A percentile compares a stretch with the other conserved stretches of the same genome.
Conservation (phyloP, 306 rosid species). For the Vicia faba region DNA sequence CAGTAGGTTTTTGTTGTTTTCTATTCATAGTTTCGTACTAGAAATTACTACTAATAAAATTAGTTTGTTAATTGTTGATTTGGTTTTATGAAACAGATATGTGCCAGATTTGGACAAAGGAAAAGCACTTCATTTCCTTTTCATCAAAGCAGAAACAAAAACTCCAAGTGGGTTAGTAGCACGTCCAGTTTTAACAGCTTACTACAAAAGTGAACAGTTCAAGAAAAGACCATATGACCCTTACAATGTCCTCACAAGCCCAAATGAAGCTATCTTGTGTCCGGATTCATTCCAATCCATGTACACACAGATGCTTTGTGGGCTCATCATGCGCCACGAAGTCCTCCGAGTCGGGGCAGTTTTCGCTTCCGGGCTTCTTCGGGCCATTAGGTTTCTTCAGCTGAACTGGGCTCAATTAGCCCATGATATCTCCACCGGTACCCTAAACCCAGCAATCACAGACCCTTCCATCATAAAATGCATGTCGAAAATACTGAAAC, state of each 20-base stretch:
- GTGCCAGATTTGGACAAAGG: constrained; percentile 87
- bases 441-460: constrained; percentile 58
- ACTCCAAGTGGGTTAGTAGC: constrained; percentile 86
- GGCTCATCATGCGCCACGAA: constrained; percentile 71
- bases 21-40: background rate
- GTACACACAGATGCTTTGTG: constrained; percentile 95
- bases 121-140: constrained; percentile 77
- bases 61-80: background rate
- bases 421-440: constrained; percentile 65
- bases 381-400: constrained; percentile 87
- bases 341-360: constrained; percentile 89
- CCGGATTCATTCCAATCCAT: constrained; percentile 81
- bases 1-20: constrained; percentile 46
- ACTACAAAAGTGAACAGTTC: constrained; percentile 82
- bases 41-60: background rate
- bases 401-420: constrained; percentile 63
- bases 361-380: constrained; percentile 87
- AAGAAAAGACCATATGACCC: constrained; percentile 81
- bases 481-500: constrained; percentile 52
- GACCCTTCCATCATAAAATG: constrained; percentile 56
- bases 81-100: constrained; percentile 43
- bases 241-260: constrained; percentile 82
- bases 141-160: constrained; percentile 71
- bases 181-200: constrained; percentile 89
- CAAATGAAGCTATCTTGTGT: constrained; percentile 75